Conservation (phyloP, 257 asterid species). For the Nicotiana benthamiana region DNA sequence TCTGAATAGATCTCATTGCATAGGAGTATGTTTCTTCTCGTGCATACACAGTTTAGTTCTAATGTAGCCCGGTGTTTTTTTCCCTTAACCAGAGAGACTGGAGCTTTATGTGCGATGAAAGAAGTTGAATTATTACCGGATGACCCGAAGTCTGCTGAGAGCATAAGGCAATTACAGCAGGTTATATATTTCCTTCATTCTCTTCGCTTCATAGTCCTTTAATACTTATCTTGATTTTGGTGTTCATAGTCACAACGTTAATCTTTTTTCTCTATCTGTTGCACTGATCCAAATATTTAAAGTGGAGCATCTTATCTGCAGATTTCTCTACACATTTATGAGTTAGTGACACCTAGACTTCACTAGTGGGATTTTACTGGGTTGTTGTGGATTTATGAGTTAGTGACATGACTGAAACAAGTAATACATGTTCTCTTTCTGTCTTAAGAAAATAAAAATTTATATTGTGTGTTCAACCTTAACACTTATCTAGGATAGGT, state of each 20-base stretch:
- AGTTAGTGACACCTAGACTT: too few relatives aligned
- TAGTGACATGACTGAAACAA: not conserved
- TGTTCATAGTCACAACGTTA: not conserved
- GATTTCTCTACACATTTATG: not conserved
- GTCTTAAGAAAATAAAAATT: not conserved
- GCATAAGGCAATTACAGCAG: conserved; percentile 84
- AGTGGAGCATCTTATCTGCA: not conserved
- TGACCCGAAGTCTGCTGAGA: conserved; percentile 73
- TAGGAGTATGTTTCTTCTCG: not conserved
- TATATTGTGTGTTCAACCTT: not conserved
- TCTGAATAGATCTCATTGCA: not conserved
- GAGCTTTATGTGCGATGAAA: conserved; percentile 96
- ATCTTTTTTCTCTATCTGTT: not conserved
- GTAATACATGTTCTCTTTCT: not conserved
- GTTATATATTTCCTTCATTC: conserved; percentile 23
- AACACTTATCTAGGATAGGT: not conserved
- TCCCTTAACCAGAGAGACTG: conserved; percentile 56
- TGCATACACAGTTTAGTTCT: not conserved
- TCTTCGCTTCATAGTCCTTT: not conserved
- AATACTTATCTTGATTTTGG: not conserved
- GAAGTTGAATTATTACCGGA: conserved; percentile 82
- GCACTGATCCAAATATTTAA: not conserved
- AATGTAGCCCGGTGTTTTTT: not conserved
- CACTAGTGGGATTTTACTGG: too few relatives aligned
- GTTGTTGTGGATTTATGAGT: too few relatives aligned